These are phyloP conservation scores for Naganishia vishniacii DNA, from an alignment of 768 basidiomycete species.

Conservation along the genomic window DNA sequence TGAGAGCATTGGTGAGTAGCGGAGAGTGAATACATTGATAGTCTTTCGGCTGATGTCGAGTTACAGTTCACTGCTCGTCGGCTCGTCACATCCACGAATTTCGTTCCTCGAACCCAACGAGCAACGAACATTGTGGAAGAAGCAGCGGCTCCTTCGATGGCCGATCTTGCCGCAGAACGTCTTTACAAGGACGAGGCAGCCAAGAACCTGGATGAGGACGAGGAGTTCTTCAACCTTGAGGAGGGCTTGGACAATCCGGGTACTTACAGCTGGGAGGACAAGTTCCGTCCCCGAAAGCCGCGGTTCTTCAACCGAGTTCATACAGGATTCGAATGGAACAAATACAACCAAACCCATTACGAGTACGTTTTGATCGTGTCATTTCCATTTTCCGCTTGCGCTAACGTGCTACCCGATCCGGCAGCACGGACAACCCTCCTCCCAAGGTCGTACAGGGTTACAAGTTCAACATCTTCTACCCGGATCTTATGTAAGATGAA, in stretches of 20 bases:
- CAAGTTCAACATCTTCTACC: constrained; percentile 99
- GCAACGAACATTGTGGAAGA: constrained; percentile 48
- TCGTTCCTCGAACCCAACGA: constrained; percentile 63
- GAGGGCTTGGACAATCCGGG: constrained; percentile 76
- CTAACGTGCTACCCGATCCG: too few relatives aligned
- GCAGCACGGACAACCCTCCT: constrained; percentile 92
- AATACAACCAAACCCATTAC: constrained; percentile 99
- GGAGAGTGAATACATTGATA: too few relatives aligned
- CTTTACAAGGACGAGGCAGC: constrained; percentile 65
- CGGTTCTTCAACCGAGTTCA: constrained; percentile 98
- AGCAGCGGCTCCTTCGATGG: constrained; percentile 55
- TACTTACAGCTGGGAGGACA: constrained; percentile 97
- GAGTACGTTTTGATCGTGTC: constrained; percentile 60
- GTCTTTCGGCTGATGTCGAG: not conserved
- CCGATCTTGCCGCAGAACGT: constrained; percentile 78
- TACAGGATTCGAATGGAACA: constrained; percentile 99
- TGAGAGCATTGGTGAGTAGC: constrained; percentile 39
- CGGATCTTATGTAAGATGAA: constrained; percentile 68
- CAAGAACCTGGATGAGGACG: constrained; percentile 88
- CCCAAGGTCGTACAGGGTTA: constrained; percentile 99
- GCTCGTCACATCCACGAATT: constrained; percentile 74
- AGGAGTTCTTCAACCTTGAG: constrained; percentile 90
- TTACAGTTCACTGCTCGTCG: constrained; percentile 71
- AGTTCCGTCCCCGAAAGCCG: constrained; percentile 93
- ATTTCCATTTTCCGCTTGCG: too few relatives aligned